Conservation (phyloP, 2,329 filamentous ascomycete genomes). For the Penicillium sp. region DNA sequence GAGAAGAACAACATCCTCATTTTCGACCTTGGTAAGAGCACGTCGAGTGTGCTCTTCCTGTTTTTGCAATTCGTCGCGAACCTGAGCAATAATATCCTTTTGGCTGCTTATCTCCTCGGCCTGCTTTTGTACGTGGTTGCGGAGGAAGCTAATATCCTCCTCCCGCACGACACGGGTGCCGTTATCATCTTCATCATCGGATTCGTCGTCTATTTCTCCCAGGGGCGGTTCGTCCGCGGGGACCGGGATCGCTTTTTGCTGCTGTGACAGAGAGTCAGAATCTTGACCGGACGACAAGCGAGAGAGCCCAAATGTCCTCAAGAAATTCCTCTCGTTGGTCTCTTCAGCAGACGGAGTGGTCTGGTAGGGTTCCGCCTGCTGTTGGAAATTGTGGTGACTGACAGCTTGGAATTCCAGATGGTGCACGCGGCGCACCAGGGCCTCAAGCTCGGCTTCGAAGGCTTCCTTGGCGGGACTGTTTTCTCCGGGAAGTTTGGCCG, state of each 20-base stretch:
- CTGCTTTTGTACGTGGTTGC: constrained; percentile 89
- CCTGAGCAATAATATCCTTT: constrained; percentile 77
- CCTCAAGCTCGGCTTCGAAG: constrained; percentile 79
- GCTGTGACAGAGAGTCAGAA: constrained; percentile 37
- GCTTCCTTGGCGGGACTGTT: constrained; percentile 71
- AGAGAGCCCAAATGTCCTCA: constrained; percentile 36
- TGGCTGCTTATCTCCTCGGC: constrained; percentile 88
- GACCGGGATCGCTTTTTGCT: constrained; percentile 39
- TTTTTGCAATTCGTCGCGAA: constrained; percentile 80
- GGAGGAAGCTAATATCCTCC: constrained; percentile 79
- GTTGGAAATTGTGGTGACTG: constrained; percentile 41
- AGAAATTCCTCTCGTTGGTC: constrained; percentile 49
- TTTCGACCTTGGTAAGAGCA: constrained; percentile 77
- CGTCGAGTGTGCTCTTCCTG: constrained; percentile 82
- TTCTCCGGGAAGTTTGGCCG: constrained; percentile 72
- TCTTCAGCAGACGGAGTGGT: constrained; percentile 57
- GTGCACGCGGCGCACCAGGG: constrained; percentile 73
- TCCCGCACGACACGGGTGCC: constrained; percentile 59
- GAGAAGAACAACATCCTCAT: constrained; percentile 80
- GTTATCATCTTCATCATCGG: constrained; percentile 50
- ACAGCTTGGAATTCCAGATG: constrained; percentile 77
- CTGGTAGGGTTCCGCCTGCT: constrained; percentile 61
- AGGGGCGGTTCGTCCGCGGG: constrained; percentile 30
- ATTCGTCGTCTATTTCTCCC: constrained; percentile 35
- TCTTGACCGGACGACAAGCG: constrained; percentile 33